Evolutionary conservation across 805 yeast species (phyloP), one percentile per base, ranked within the genome.

Genomic region (Kluyveromyces wickerhamii): DNA sequence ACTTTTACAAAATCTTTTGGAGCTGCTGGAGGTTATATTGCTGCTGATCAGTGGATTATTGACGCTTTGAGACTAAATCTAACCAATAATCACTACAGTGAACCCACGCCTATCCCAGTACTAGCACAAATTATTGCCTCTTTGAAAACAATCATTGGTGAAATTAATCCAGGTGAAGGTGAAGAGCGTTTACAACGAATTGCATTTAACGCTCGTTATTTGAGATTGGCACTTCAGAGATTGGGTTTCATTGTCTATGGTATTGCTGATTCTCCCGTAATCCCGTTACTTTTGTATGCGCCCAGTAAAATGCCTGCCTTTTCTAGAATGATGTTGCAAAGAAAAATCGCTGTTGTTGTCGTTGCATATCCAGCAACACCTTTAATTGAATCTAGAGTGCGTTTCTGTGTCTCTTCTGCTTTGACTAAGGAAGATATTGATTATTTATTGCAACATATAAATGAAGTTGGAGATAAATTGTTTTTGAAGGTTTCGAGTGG

Each of bases 311-410:
- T 92, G 94, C 94, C 95, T 17, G 87, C 89, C 0, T 74, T 87
- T 42, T 80, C 95, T 29, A 73, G 95, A 57, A 73, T 76, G 71
- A 72, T 89, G 70, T 72, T 81, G 48, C 75, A 72, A 44, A 67
- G 75, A 60, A 82, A 82, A 35, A 79, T 92, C 41, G 98, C 98
- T 3, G 88, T 89, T 32, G 99, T 92, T 22, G 79, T 89, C 43
- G 97, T 89, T 28, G 96, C 97, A 23, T 92, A 92, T 57, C 99
- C 99, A 8, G 98, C 98, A 1, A 89, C 97, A 0, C 95, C 95
- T 22, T 69, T 92, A 45, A 77, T 85, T 27, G 75, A 87, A 23
- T 82, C 95, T 4, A 77, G 98, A 63, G 87, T 86, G 18, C 76
- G 99, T 59, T 75, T 92, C 50, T 92, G 99, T 68, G 79, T 92